Evolutionary conservation across 2,329 filamentous ascomycete genomes (phyloP).

Genomic region (Ceratocystis diversiconidia): DNA sequence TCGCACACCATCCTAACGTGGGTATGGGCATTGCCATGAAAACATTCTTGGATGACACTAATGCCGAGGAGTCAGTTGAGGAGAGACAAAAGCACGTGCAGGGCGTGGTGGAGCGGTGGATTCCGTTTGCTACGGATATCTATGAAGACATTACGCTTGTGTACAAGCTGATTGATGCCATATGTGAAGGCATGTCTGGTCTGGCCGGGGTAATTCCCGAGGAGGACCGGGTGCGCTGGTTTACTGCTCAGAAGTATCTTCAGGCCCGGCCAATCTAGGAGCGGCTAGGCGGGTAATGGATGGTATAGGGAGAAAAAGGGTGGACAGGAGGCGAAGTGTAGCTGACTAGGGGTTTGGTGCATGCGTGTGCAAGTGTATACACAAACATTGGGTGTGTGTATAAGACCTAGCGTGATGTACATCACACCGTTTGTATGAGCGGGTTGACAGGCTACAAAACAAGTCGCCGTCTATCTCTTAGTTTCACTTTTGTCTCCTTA

Average conservation of each 20-base stretch:
- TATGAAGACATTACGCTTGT: conserved; percentile 45
- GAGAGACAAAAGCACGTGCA: conserved; percentile 31
- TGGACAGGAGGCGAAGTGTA: neutral
- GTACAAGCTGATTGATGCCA: conserved; percentile 43
- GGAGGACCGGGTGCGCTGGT: conserved; percentile 12
- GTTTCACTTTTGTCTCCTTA: no score
- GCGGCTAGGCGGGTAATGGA: neutral
- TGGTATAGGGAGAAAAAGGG: neutral
- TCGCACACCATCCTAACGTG: conserved; percentile 56
- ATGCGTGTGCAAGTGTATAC: no score
- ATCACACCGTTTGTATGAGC: no score
- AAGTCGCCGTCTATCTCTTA: no score
- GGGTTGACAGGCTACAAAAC: no score
- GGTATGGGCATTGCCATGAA: conserved; percentile 67
- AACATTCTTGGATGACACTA: conserved; percentile 57
- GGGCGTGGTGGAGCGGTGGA: conserved; percentile 38
- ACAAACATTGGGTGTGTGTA: no score
- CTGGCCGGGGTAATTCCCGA: conserved; percentile 5
- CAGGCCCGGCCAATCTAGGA: conserved; percentile 17
- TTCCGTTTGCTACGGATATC: conserved; percentile 46
- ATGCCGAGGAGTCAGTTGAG: conserved; percentile 39
- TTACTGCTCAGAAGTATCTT: conserved; percentile 12
- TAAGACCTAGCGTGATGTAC: no score
- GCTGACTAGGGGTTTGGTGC: no score
- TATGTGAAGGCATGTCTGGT: conserved; percentile 36